Conservation (phyloP, 1,284 basidiomycete genomes). For the Golubevia sp. region DNA sequence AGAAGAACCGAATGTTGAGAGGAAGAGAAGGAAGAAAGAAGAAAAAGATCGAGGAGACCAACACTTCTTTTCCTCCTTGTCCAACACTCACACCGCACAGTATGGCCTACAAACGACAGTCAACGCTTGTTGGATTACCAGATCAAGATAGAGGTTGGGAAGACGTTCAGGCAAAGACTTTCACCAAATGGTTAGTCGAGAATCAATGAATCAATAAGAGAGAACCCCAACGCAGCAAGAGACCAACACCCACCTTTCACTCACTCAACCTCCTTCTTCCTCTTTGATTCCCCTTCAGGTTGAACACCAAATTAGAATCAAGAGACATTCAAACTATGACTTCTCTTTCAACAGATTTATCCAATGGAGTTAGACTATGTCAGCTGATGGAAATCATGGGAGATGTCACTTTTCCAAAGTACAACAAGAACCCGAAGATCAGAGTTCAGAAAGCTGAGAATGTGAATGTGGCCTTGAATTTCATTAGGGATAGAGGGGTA, state of each 20-base stretch:
- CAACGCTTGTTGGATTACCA: constrained; percentile 39
- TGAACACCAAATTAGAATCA: constrained; percentile 90
- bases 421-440: constrained; percentile 86
- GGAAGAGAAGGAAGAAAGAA: too few species aligned
- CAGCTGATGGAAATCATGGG: constrained; percentile 66
- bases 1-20: too few species aligned
- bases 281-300: constrained; percentile 66
- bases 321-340: constrained; percentile 86
- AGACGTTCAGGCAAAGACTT: constrained; percentile 53
- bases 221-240: background rate
- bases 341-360: constrained; percentile 85
- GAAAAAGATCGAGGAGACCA: too few species aligned
- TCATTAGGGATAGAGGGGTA: constrained; percentile 90
- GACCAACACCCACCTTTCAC: background rate
- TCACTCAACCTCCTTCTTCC: background rate
- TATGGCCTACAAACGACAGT: constrained; percentile 46
- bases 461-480: constrained; percentile 92
- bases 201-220: background rate
- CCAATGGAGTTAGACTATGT: constrained; percentile 91
- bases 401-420: constrained; percentile 85
- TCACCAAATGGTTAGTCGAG: constrained; percentile 46
- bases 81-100: too few species aligned
- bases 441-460: constrained; percentile 97
- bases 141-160: constrained; percentile 54
- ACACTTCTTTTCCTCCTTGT: too few species aligned